Evolutionary conservation across 345 rosid species (phyloP).

Genomic region (Pugionium cornutum): DNA sequence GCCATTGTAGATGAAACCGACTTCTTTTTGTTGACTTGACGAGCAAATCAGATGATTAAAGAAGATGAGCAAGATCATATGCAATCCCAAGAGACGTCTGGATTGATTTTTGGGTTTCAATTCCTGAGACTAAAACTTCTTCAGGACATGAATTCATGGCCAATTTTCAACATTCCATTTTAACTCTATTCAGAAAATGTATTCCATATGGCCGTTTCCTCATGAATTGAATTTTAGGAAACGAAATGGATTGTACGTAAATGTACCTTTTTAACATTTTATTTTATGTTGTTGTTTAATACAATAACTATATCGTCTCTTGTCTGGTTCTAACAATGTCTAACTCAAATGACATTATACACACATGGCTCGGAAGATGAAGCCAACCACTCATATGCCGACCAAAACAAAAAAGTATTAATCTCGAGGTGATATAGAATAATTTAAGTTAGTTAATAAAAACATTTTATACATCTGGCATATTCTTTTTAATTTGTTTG

Average conservation of each 20-base stretch:
- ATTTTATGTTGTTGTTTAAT: constrained; percentile 8
- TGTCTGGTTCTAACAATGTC: constrained; percentile 25
- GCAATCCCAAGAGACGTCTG: constrained; percentile 7
- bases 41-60: constrained; percentile 21
- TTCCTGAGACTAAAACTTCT: not conserved
- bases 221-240: not conserved
- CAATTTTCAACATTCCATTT: not conserved
- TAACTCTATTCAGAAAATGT: not conserved
- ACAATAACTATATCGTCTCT: constrained; percentile 6
- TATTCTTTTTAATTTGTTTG: not conserved
- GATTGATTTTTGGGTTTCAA: not conserved
- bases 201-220: not conserved
- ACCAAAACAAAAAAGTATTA: no score
- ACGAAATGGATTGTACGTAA: not conserved
- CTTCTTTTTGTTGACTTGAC: constrained; percentile 26
- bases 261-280: constrained; percentile 10
- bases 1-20: constrained; percentile 46
- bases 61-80: constrained; percentile 22
- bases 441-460: no score
- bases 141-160: constrained; percentile 5
- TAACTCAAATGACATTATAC: constrained; percentile 1
- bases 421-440: no score
- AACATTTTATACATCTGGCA: not conserved
- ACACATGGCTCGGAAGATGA: constrained; percentile 24
- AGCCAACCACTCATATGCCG: constrained; percentile 3